phyloP scores from a whole-genome alignment of 352 stramenopile genomes.

The Thraustochytrium striatum region DNA sequence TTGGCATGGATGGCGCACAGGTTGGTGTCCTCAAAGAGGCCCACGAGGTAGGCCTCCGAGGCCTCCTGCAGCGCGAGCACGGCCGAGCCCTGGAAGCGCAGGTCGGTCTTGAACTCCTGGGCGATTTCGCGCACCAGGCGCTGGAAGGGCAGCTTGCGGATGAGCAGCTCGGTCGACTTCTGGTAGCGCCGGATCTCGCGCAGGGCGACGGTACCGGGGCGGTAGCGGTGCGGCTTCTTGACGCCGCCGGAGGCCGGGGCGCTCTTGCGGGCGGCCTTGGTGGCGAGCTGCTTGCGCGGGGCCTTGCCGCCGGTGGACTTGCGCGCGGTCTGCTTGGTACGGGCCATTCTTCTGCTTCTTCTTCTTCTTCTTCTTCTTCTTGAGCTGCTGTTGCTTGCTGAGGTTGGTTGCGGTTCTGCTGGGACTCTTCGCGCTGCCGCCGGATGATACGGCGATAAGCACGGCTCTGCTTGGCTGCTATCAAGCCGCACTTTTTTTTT shows the following conservation, averaged over 20 bases:
- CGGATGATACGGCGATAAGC: neutral
- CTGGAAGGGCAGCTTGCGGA: constrained; percentile 59
- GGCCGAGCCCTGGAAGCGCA: constrained; percentile 91
- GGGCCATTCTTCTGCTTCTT: constrained; percentile 61
- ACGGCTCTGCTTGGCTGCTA: neutral
- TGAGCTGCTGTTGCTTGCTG: neutral
- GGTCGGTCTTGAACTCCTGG: constrained; percentile 86
- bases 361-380: no score
- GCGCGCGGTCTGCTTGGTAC: constrained; percentile 92
- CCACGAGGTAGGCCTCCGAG: constrained; percentile 80
- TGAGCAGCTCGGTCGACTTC: constrained; percentile 76
- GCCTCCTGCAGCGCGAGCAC: constrained; percentile 85
- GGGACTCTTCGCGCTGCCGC: neutral
- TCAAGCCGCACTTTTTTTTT: no score
- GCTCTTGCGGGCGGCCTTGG: constrained; percentile 81
- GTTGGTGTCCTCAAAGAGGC: constrained; percentile 85
- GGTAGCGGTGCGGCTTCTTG: constrained; percentile 70
- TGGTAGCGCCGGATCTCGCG: constrained; percentile 84
- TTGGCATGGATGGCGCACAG: constrained; percentile 86
- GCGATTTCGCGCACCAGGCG: constrained; percentile 65
- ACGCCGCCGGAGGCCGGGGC: constrained; percentile 79
- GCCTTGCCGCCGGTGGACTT: constrained; percentile 90
- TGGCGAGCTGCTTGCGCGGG: constrained; percentile 86
- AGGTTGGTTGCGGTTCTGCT: neutral
- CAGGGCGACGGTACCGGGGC: constrained; percentile 62